Conservation (phyloP, 768 basidiomycete species). For the Mycena kentingensis region DNA sequence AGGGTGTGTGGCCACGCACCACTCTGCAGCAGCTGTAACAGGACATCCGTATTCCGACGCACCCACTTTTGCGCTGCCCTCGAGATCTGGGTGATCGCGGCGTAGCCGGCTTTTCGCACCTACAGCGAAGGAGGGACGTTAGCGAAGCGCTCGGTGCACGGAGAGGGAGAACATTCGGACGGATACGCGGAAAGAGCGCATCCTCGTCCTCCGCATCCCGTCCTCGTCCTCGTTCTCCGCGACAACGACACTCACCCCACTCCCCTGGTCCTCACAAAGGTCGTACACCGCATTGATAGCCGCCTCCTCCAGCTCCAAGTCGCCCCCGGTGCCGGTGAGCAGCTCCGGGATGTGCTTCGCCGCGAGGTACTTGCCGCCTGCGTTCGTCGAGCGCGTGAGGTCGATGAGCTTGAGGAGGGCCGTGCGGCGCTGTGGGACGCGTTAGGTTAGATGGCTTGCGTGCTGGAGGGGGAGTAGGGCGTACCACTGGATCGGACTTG, state of each 20-base stretch:
- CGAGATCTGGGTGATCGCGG: conserved; percentile 53
- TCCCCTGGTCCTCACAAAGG: conserved; percentile 68
- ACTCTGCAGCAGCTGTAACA: conserved; percentile 74
- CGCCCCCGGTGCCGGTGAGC: too few species aligned
- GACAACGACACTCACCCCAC: conserved; percentile 40
- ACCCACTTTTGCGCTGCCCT: conserved; percentile 57
- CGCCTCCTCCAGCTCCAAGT: conserved; percentile 73
- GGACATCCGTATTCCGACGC: conserved; percentile 72
- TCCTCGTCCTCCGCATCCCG: too few species aligned
- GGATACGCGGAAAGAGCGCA: too few species aligned
- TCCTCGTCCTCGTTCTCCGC: too few species aligned
- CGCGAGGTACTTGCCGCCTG: conserved; percentile 55
- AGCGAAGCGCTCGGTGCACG: too few species aligned
- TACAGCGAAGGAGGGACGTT: too few species aligned
- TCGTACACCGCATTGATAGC: conserved; percentile 81
- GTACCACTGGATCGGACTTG: conserved; percentile 42
- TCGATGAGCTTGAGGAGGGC: conserved; percentile 56
- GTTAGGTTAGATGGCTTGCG: conserved; percentile 4
- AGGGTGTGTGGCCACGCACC: conserved; percentile 46
- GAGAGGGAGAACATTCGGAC: conserved; percentile 7
- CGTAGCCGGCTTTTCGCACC: conserved; percentile 73
- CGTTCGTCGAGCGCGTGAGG: conserved; percentile 49
- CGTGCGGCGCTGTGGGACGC: conserved; percentile 46
- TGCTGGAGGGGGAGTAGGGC: conserved; percentile 13
- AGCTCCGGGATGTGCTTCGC: conserved; percentile 58